Base-by-base conservation (phyloP, 495 filamentous ascomycete genomes). In the Collariella sp. region DNA sequence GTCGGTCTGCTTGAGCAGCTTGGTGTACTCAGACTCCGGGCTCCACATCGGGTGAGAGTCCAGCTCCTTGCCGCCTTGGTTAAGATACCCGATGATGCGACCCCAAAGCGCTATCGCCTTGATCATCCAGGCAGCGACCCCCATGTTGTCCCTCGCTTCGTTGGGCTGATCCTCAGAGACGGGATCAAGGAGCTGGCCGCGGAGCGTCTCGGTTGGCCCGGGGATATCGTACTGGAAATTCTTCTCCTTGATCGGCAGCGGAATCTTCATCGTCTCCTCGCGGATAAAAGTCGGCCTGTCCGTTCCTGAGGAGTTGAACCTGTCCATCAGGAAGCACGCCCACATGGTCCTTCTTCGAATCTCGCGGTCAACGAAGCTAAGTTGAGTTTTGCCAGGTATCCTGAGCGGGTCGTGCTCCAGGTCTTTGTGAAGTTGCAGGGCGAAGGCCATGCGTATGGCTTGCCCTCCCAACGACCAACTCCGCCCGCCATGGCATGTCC, bases 311-410 rank as follows among this genome's bases (percentile, higher is more conserved):
- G 91, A 95, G 69, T 90, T 96, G 70, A 96, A 96, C 0, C 91
- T 83, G 67, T 98, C 93, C 93, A 98, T 96, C 55, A 94, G 64
- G 62, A 91, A 96, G 66, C 90, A 96, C 20, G 90, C 87, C 93
- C 93, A 98, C 91, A 98, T 96, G 5, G 89, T 94, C 49, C 93
- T 79, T 53, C 91, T 77, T 50, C 93, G 77, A 35, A 96, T 96
- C 66, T 98, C 93, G 33, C 87, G 83, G 69, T 98, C 93, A 12
- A 89, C 93, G 61, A 88, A 88, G 62, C 87, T 95, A 38, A 98
- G 75, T 52, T 86, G 81, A 13, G 79, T 79, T 4, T 80, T 80
- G 26, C 79, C 80, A 54, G 86, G 84, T 23, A 84, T 75, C 35
- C 75, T 77, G 18, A 83, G 73, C 1, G 87, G 88, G 64, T 96